Percentiles rank a stretch among this genome's conserved stretches.
Conservation (phyloP, 2,329 filamentous ascomycete species). For the Pseudocercospora cruenta region DNA sequence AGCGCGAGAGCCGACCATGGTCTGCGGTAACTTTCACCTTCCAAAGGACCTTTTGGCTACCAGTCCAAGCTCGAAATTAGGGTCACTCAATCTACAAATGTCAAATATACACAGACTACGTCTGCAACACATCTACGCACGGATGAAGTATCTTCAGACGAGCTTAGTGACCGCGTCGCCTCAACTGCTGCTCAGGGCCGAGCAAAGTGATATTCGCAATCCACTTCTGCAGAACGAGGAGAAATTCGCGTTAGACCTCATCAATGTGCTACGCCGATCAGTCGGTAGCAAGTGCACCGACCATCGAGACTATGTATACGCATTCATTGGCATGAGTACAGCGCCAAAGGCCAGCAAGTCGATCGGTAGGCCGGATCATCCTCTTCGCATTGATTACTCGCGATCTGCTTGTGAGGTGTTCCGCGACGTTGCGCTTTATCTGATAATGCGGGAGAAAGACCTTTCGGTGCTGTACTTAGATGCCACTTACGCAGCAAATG, state of each 20-base stretch:
- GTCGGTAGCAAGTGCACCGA: slow-evolving; percentile 1
- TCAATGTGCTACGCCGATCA: slow-evolving; percentile 4
- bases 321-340: slow-evolving; percentile 4
- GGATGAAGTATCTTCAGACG: neutral
- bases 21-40: neutral
- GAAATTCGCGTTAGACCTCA: neutral
- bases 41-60: neutral
- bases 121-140: neutral
- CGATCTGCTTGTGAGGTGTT: neutral
- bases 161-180: neutral
- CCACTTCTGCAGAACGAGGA: slow-evolving; percentile 2
- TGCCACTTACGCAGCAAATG: neutral
- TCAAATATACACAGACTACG: neutral
- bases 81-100: neutral
- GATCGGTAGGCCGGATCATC: neutral
- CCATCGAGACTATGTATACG: neutral
- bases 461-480: slow-evolving; percentile 2
- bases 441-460: neutral
- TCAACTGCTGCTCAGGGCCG: neutral
- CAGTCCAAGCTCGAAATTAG: neutral
- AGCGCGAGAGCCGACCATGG: neutral
- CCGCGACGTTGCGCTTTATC: neutral
- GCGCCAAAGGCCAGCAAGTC: neutral
- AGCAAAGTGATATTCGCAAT: slow-evolving; percentile 1
- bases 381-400: neutral